Evolutionary conservation across 1,284 basidiomycete species (phyloP).

Genomic region (Cryptococcus floricola): DNA sequence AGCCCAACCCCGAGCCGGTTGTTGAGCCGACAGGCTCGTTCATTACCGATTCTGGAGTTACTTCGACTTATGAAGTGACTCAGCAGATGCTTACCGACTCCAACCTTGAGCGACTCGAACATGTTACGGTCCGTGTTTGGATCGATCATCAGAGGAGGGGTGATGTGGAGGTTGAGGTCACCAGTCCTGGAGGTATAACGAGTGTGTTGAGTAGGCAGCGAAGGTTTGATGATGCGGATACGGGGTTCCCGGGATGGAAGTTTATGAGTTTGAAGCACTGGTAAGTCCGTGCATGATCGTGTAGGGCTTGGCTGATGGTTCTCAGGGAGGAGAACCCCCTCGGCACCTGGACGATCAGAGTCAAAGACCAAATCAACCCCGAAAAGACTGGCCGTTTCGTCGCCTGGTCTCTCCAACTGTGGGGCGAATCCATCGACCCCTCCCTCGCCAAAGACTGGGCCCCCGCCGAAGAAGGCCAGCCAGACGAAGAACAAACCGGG

Average conservation of each 20-base stretch:
- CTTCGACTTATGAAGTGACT: constrained; percentile 66
- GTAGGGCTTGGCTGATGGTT: constrained; percentile 8
- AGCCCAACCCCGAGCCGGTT: constrained; percentile 16
- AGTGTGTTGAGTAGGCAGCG: constrained; percentile 78
- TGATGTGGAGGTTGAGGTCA: constrained; percentile 86
- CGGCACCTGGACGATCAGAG: constrained; percentile 87
- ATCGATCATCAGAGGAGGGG: constrained; percentile 81
- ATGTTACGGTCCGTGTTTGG: constrained; percentile 90
- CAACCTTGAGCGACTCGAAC: constrained; percentile 87
- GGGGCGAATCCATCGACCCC: constrained; percentile 83
- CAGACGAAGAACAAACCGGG: constrained; percentile 48
- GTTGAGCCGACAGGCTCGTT: constrained; percentile 28
- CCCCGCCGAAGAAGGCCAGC: constrained; percentile 43
- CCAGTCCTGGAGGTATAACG: constrained; percentile 79
- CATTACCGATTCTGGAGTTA: constrained; percentile 67
- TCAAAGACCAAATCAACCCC: constrained; percentile 68
- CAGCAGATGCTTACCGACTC: constrained; percentile 63
- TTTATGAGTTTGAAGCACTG: constrained; percentile 99
- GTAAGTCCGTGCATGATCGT: constrained; percentile 55
- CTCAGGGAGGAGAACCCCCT: constrained; percentile 84
- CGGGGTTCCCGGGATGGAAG: constrained; percentile 87
- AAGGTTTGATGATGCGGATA: constrained; percentile 61
- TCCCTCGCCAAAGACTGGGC: constrained; percentile 62
- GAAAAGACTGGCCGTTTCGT: constrained; percentile 72
- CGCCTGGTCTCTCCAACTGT: constrained; percentile 88